Conservation (phyloP, 2,329 filamentous ascomycete species). For the Aspergillus unguis region DNA sequence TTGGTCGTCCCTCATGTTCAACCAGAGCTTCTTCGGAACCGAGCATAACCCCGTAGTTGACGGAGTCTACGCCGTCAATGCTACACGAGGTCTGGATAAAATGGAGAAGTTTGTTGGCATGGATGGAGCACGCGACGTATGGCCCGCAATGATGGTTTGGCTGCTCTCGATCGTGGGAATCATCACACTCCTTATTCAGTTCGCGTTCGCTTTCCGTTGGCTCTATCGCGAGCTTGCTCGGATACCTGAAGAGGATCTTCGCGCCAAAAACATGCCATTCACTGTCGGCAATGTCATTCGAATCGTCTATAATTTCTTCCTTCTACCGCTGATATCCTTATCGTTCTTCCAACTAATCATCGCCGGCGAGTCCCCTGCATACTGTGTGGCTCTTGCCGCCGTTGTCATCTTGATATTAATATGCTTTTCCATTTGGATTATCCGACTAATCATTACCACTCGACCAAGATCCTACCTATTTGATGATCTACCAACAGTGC, state of each 20-base stretch:
- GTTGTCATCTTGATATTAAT: constrained; percentile 71
- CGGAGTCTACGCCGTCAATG: constrained; percentile 80
- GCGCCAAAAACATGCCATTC: constrained; percentile 89
- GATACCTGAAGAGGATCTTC: constrained; percentile 78
- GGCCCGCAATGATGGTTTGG: constrained; percentile 93
- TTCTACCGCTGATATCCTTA: constrained; percentile 79
- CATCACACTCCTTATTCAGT: constrained; percentile 67
- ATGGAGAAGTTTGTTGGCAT: constrained; percentile 82
- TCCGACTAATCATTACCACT: constrained; percentile 74
- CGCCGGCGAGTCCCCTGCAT: constrained; percentile 63
- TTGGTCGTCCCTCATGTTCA: constrained; percentile 92
- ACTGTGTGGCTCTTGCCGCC: constrained; percentile 70
- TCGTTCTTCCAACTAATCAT: constrained; percentile 91
- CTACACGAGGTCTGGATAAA: constrained; percentile 72
- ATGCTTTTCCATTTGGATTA: constrained; percentile 71
- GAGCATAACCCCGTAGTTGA: constrained; percentile 69
- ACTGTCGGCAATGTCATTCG: constrained; percentile 74
- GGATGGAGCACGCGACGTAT: constrained; percentile 71
- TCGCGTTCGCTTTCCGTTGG: constrained; percentile 75
- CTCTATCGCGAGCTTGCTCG: constrained; percentile 67
- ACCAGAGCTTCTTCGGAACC: constrained; percentile 74
- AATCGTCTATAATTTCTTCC: constrained; percentile 87
- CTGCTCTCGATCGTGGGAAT: constrained; percentile 70
- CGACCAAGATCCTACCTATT: constrained; percentile 84
- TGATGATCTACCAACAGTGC: constrained; percentile 84